Evolutionary conservation across 2,329 filamentous ascomycete species (phyloP).

Genomic region (Colletotrichum sp.): DNA sequence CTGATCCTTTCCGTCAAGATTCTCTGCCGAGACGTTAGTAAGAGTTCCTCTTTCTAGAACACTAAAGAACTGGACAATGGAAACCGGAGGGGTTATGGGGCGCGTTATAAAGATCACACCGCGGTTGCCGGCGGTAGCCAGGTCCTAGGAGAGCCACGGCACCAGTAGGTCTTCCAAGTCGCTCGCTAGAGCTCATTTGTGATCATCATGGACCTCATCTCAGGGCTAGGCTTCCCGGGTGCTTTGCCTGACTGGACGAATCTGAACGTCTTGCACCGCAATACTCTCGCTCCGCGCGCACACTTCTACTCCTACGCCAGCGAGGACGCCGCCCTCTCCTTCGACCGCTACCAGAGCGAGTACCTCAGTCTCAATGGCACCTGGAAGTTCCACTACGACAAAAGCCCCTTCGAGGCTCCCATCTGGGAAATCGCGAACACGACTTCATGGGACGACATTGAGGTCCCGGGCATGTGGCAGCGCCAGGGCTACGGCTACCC

Average conservation of each 20-base stretch:
- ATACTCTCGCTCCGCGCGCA: constrained; percentile 58
- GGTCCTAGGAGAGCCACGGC: background rate
- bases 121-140: background rate
- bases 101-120: background rate
- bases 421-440: constrained; percentile 19
- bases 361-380: constrained; percentile 48
- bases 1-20: background rate
- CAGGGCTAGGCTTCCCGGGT: constrained; percentile 14
- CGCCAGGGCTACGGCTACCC: constrained; percentile 68
- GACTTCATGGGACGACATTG: constrained; percentile 52
- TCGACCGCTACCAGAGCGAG: constrained; percentile 38
- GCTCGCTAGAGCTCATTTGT: background rate
- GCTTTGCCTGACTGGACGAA: constrained; percentile 63
- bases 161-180: background rate
- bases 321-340: constrained; percentile 50
- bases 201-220: constrained; percentile 5
- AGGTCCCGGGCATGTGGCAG: constrained; percentile 73
- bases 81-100: background rate
- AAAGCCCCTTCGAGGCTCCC: constrained; percentile 32
- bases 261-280: constrained; percentile 59
- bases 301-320: constrained; percentile 59
- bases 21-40: background rate
- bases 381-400: constrained; percentile 41
- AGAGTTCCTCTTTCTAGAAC: background rate
- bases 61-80: background rate